phyloP scores from a whole-genome alignment of 441 rosid species.

The Adansonia madagascariensis region DNA sequence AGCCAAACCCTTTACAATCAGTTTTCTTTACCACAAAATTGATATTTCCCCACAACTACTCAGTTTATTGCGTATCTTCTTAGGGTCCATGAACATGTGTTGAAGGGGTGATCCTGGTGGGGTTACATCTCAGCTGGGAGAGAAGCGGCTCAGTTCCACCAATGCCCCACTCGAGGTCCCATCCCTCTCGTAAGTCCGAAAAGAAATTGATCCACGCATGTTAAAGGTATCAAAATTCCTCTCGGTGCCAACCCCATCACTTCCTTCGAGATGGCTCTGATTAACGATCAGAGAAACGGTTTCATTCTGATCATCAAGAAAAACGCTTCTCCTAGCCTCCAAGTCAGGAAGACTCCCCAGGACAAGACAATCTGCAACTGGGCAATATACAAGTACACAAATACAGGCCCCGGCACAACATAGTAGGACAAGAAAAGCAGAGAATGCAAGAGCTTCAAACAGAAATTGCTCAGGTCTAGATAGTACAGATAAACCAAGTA shows the following conservation, averaged over 20 bases:
- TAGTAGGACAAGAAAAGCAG: conserved; percentile 76
- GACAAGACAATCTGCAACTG: conserved; percentile 90
- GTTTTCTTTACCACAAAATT: conserved; percentile 72
- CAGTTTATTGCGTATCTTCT: conserved; percentile 28
- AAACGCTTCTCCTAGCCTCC: conserved; percentile 57
- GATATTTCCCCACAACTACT: conserved; percentile 45
- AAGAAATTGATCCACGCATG: conserved; percentile 64
- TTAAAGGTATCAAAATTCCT: conserved; percentile 61
- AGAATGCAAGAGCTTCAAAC: conserved; percentile 81
- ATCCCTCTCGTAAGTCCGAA: conserved; percentile 51
- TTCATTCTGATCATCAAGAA: conserved; percentile 60
- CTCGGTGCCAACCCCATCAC: conserved; percentile 50
- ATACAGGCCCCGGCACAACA: conserved; percentile 79
- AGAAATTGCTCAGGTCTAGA: conserved; percentile 65
- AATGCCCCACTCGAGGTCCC: conserved; percentile 47
- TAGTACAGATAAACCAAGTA: conserved; percentile 85
- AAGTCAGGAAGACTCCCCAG: conserved; percentile 62
- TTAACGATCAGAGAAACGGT: conserved; percentile 65
- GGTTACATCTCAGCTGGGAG: conserved; percentile 55
- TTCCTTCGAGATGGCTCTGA: conserved; percentile 55
- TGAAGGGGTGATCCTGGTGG: conserved; percentile 54
- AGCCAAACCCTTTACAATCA: conserved; percentile 76
- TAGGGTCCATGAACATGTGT: conserved; percentile 39
- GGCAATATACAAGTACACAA: conserved; percentile 80
- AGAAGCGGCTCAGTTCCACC: conserved; percentile 69